Conservation (phyloP, 179 eudicot species). For the Dionaea muscipula region DNA sequence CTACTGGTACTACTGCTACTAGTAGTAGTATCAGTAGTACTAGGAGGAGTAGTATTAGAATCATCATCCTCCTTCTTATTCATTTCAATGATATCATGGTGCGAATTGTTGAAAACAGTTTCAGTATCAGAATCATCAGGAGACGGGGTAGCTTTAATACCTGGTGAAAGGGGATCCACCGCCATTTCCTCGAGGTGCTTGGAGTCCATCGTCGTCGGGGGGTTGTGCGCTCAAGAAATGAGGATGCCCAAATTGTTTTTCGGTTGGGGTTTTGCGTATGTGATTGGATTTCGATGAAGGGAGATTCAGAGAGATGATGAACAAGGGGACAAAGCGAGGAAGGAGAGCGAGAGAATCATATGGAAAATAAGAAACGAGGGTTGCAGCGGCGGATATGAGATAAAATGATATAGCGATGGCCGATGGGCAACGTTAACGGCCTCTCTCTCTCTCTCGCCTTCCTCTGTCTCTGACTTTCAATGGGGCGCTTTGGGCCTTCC, state of each 20-base stretch:
- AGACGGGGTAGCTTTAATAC: constrained; percentile 32
- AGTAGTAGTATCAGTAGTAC: background rate
- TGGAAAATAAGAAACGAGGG: too few species aligned
- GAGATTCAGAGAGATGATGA: background rate
- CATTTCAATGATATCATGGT: constrained; percentile 2
- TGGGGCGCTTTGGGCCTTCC: constrained; percentile 13
- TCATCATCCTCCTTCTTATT: background rate
- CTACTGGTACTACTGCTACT: constrained; percentile 5
- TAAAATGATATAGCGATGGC: too few species aligned
- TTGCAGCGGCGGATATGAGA: too few species aligned
- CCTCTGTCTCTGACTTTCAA: too few species aligned
- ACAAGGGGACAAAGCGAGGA: background rate
- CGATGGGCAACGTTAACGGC: too few species aligned
- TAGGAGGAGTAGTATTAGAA: background rate
- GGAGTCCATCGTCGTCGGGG: constrained; percentile 6
- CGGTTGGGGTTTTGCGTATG: too few species aligned
- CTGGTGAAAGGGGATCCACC: too few species aligned
- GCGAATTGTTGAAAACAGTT: background rate
- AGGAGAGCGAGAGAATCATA: background rate
- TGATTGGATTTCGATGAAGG: constrained; percentile 1
- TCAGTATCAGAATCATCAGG: constrained; percentile 16
- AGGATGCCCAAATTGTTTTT: too few species aligned
- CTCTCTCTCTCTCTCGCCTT: too few species aligned
- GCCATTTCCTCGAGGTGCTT: constrained; percentile 9
- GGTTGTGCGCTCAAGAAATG: too few species aligned